Conservation (phyloP, 1,139 yeast genomes). For the Candida frijolesensis region DNA sequence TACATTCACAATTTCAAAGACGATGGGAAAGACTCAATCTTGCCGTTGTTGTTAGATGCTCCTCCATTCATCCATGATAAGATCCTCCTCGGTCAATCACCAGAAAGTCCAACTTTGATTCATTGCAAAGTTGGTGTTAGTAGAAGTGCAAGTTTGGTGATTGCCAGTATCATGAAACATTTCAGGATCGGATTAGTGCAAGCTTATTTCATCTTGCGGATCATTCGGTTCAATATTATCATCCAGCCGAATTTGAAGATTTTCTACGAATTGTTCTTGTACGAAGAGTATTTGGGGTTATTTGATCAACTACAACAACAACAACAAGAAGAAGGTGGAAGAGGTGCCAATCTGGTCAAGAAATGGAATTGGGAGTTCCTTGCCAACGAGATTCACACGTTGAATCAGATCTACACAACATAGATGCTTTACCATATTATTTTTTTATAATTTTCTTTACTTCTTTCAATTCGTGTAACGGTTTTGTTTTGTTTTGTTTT, state of each 20-base stretch:
- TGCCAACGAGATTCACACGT: slow-evolving; percentile 36
- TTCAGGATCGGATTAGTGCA: slow-evolving; percentile 64
- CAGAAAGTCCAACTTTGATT: slow-evolving; percentile 49
- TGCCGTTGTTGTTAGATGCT: slow-evolving; percentile 32
- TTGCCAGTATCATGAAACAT: slow-evolving; percentile 86
- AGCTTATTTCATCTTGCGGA: slow-evolving; percentile 81
- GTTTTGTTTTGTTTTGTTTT: neutral
- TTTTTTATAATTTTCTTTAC: neutral
- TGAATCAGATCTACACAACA: slow-evolving; percentile 35
- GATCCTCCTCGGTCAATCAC: slow-evolving; percentile 22
- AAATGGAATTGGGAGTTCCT: slow-evolving; percentile 36
- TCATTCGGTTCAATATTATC: slow-evolving; percentile 80
- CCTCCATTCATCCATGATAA: slow-evolving; percentile 36
- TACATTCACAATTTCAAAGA: slow-evolving; percentile 41
- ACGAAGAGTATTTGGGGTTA: slow-evolving; percentile 59
- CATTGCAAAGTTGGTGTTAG: slow-evolving; percentile 95
- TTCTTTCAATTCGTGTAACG: slow-evolving; percentile 3
- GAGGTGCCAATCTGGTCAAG: slow-evolving; percentile 8
- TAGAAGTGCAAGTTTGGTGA: slow-evolving; percentile 85
- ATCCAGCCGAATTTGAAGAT: slow-evolving; percentile 88
- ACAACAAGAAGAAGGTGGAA: neutral
- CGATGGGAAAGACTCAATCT: slow-evolving; percentile 43
- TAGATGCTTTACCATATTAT: neutral
- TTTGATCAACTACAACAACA: slow-evolving; percentile 12
- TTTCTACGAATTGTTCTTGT: slow-evolving; percentile 80